These are phyloP conservation scores for Haplosporangium sp. DNA, from an alignment of 371 early-diverging fungal genomes.

Conservation along the genomic window DNA sequence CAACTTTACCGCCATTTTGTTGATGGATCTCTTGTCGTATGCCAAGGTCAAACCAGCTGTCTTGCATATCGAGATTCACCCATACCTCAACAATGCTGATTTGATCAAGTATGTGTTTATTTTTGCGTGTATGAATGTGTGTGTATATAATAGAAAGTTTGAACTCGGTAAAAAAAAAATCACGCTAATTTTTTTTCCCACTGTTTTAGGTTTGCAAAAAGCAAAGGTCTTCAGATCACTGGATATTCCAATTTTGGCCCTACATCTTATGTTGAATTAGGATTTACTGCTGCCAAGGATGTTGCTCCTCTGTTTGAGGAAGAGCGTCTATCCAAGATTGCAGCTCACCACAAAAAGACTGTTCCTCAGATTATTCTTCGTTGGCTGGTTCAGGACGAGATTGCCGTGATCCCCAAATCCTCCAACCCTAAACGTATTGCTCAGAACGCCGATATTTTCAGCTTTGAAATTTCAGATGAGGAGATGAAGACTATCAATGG, in stretches of 20 bases:
- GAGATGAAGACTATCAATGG: conserved; percentile 45
- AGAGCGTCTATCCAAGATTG: conserved; percentile 51
- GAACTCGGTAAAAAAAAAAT: background rate
- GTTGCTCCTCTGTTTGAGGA: conserved; percentile 53
- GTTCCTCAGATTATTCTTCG: conserved; percentile 65
- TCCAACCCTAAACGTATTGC: conserved; percentile 61
- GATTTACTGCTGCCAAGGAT: conserved; percentile 43
- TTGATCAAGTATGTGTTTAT: conserved; percentile 58
- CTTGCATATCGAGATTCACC: conserved; percentile 78
- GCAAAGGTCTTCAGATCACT: conserved; percentile 65
- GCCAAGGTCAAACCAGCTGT: conserved; percentile 63
- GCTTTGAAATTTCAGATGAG: conserved; percentile 55
- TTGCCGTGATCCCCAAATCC: conserved; percentile 77
- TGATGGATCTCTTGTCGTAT: conserved; percentile 64
- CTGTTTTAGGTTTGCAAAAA: conserved; percentile 50
- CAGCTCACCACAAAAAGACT: conserved; percentile 56
- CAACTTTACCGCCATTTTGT: conserved; percentile 65
- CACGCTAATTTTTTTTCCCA: background rate
- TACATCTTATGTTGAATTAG: conserved; percentile 63
- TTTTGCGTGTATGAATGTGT: background rate
- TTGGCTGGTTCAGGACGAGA: conserved; percentile 69
- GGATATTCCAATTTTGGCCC: conserved; percentile 76
- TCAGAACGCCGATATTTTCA: conserved; percentile 60
- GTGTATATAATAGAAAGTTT: background rate
- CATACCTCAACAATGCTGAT: conserved; percentile 71